Conservation (phyloP, 305 asterid species). For the Nicotiana rustica region DNA sequence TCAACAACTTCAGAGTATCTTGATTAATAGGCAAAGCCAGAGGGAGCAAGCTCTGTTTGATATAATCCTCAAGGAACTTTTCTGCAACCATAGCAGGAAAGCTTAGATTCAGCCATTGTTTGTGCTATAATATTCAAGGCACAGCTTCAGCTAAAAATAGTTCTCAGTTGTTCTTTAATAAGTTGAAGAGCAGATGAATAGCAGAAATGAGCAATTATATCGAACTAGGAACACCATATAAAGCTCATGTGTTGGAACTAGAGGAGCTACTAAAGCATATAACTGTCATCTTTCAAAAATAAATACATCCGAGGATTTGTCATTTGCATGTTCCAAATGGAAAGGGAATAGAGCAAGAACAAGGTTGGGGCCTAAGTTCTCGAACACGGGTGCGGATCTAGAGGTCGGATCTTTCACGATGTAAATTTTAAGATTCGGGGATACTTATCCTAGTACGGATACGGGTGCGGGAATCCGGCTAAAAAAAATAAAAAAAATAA, state of each 20-base stretch:
- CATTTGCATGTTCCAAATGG: not conserved
- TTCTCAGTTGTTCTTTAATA: constrained; percentile 12
- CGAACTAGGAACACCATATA: not conserved
- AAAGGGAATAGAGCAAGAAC: not conserved
- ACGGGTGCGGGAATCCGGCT: no score
- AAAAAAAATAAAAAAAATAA: no score
- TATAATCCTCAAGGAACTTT: constrained; percentile 73
- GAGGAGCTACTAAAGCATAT: constrained; percentile 16
- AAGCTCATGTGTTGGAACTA: constrained; percentile 3
- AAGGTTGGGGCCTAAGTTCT: not conserved
- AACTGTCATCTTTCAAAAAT: not conserved
- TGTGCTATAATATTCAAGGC: not conserved
- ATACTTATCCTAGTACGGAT: no score
- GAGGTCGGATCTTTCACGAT: no score
- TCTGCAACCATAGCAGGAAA: constrained; percentile 60
- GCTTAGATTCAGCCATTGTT: constrained; percentile 19
- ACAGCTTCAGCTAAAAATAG: constrained; percentile 8
- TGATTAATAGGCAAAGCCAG: constrained; percentile 69
- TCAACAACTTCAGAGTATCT: constrained; percentile 63
- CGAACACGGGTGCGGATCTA: no score
- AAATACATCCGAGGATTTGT: not conserved
- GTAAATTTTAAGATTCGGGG: no score
- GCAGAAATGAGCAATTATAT: constrained; percentile 5
- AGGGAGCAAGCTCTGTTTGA: constrained; percentile 83
- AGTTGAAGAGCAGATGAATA: not conserved